Base-by-base conservation (phyloP, 768 basidiomycete species). In the Xanthoconium stramineum region DNA sequence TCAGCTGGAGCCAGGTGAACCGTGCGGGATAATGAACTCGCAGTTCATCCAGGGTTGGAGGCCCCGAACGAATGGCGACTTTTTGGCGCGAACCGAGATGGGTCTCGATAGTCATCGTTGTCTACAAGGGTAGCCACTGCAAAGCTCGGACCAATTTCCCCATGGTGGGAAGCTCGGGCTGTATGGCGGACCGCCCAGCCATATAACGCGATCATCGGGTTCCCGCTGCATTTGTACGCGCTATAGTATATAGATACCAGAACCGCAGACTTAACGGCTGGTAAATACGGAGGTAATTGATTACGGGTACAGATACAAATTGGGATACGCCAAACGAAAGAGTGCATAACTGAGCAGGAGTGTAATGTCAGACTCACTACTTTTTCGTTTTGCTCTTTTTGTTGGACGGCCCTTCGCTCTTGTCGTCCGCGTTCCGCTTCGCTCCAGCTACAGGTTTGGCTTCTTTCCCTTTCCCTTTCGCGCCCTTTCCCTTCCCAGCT, bases 1-100 rank as follows among this genome's bases (percentile, higher is more conserved):
- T 91, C 29, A 92, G 72, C 66, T 92, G 83, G 10, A 69, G 59
- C 87, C 88, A 92, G 0, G 89, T 88, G 61, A 90, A 90, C 59
- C 80, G 83, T 6, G 86, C 77, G 14, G 89, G 89, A 65, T 92
- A 92, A 65, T 89, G 72, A 1, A 72, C 77, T 9, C 82, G 68
- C 7, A 92, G 71, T 61, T 92, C 90, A 50, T 84, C 83, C 37
- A 69, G 72, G 2, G 88, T 89, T 13, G 90, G 90, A 20, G 78
- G 83, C 0, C 89, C 88, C n/a, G 74, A 75, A 12, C 79, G 65
- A 33, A 82, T 67, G 7, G 78, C 71, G 6, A 82, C 78, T 6
- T 44, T 49, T 37, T 36, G 50, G 17, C 40, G 11, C 48, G 52
- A 19, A 43, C 32, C 30, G 44, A 33, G 52, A 37, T 48, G 35